Evolutionary conservation across 2,329 filamentous ascomycete species (phyloP), one percentile per base, ranked within the genome.

Genomic region (Pyricularia grisea): DNA sequence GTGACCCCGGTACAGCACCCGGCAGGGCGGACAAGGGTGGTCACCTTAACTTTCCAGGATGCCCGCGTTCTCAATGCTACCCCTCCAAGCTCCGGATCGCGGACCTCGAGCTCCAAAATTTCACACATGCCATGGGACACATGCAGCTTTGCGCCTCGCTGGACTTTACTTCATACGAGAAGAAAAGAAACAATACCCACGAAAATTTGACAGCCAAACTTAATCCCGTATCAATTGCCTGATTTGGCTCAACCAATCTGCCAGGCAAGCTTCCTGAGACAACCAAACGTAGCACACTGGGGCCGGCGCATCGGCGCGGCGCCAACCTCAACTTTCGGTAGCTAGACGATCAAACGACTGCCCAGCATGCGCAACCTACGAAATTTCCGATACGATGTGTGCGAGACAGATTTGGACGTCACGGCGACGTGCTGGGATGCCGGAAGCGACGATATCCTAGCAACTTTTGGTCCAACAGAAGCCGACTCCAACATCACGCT

Each of bases 391-490:
- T 89, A 92, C 77, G 85, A 86, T 74, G 83, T 87, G 77, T 89
- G 89, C 81, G 85, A 81, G 73, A 82, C 88, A 72, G 83, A 85
- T 68, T 79, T 84, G 71, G 83, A 87, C 71, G 83, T 95, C 75
- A 90, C 92, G 68, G 90, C 93, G 33, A 88, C 90, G 69, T 91
- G 93, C 75, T 98, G 94, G 94, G 93, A 98, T 80, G 85, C 90
- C 66, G 85, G 88, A 71, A 88, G 87, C 72, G 91, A 95, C 78
- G 88, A 92, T 71, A 80, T 95, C 68, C 84, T 99, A 74, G 94
- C 91, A 80, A 89, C 92, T 68, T 90, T 94, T 82, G 94, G 95
- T 9, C 95, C 94, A 71, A 90, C 88, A 3, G 82, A 87, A 76
- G 82, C 85, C 73, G 88, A 88, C 77, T 83, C 90, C 69, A 83